phyloP scores from a whole-genome alignment of 495 filamentous ascomycete species.

The Penicillium dipodomyicola region DNA sequence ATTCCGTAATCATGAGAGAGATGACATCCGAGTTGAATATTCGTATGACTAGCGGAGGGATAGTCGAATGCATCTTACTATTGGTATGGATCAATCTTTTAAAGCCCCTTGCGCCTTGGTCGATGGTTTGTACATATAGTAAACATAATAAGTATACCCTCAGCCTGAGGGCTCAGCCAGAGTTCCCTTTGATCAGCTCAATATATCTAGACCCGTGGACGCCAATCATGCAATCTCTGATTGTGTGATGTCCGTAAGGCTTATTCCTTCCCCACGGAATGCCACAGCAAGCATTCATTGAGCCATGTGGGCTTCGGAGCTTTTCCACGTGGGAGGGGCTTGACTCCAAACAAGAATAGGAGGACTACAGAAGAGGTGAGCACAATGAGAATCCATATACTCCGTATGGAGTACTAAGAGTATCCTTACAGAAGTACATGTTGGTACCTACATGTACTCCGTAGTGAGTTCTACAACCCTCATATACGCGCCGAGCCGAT shows the following conservation, averaged over 20 bases:
- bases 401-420: neutral
- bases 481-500: neutral
- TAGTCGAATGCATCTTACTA: neutral
- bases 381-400: neutral
- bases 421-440: neutral
- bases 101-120: neutral
- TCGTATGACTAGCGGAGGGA: neutral
- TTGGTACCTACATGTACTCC: neutral
- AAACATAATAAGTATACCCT: neutral
- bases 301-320: conserved; percentile 3
- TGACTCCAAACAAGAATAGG: neutral
- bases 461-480: neutral
- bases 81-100: neutral
- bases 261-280: neutral
- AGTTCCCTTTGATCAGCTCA: neutral
- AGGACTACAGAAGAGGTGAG: neutral
- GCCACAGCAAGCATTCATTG: neutral
- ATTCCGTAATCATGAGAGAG: neutral
- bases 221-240: neutral
- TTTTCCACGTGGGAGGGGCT: conserved; percentile 3
- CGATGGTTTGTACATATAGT: neutral
- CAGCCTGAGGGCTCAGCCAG: neutral
- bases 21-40: neutral
- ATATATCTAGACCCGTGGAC: too few relatives aligned
- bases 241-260: neutral